These are phyloP conservation scores for Epichloe brachyelytri DNA, from an alignment of 2,329 filamentous ascomycete species.

Conservation along the genomic window DNA sequence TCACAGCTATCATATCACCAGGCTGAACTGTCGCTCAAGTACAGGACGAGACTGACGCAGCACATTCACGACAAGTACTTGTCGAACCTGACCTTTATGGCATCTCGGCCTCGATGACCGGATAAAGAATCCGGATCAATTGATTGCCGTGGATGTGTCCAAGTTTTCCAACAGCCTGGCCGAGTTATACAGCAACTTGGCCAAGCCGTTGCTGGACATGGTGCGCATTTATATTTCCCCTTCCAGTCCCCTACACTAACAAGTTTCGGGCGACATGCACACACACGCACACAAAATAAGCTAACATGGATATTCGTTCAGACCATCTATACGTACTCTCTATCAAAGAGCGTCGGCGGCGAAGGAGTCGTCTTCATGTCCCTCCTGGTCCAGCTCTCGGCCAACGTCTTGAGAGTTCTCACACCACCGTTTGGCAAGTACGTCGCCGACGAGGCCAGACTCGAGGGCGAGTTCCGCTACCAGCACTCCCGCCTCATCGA, in stretches of 20 bases:
- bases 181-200: conserved; percentile 90
- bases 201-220: conserved; percentile 91
- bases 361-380: conserved; percentile 95
- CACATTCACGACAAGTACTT: conserved; percentile 92
- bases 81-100: conserved; percentile 95
- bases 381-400: conserved; percentile 82
- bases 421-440: conserved; percentile 97
- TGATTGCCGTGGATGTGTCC: conserved; percentile 92
- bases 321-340: conserved; percentile 85
- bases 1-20: conserved; percentile 84
- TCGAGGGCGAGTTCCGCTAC: conserved; percentile 94
- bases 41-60: conserved; percentile 85
- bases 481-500: conserved; percentile 92
- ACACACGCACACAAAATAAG: background rate
- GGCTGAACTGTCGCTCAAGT: conserved; percentile 83
- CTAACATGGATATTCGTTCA: conserved; percentile 18
- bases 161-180: conserved; percentile 93
- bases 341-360: conserved; percentile 89
- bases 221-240: conserved; percentile 25
- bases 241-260: too few species aligned
- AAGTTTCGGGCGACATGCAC: too few species aligned
- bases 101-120: conserved; percentile 90
- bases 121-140: conserved; percentile 96
- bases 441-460: conserved; percentile 84
- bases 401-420: conserved; percentile 81